A percentile compares a stretch with the other conserved stretches of the same genome.
phyloP scores from a whole-genome alignment of 2,329 filamentous ascomycete genomes.

The Hirsutella minnesotensis region DNA sequence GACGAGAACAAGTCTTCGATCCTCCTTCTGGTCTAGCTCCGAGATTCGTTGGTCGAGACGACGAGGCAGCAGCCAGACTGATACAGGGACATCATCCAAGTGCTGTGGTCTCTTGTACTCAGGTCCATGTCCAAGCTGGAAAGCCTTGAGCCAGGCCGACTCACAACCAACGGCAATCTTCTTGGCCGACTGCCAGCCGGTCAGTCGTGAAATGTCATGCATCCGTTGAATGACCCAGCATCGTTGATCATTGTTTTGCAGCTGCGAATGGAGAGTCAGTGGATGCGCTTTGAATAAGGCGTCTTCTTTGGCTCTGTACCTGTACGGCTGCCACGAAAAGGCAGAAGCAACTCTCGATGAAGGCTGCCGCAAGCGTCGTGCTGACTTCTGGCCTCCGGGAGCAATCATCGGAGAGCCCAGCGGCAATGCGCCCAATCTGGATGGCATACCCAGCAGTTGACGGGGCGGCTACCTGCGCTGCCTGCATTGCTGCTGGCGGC shows the following conservation, averaged over 20 bases:
- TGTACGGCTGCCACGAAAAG: conserved; percentile 79
- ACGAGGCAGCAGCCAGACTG: conserved; percentile 38
- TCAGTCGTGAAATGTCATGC: conserved; percentile 63
- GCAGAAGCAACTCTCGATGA: conserved; percentile 72
- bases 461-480: conserved; percentile 64
- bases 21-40: conserved; percentile 29
- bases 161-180: conserved; percentile 80
- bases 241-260: conserved; percentile 55
- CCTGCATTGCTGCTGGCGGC: conserved; percentile 82
- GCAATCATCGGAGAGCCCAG: conserved; percentile 52
- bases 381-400: conserved; percentile 48
- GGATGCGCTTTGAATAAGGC: not conserved
- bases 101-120: conserved; percentile 47
- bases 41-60: conserved; percentile 40
- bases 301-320: conserved; percentile 23
- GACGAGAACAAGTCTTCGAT: conserved; percentile 43
- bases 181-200: conserved; percentile 75
- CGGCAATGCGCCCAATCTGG: conserved; percentile 68
- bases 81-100: conserved; percentile 20
- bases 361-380: conserved; percentile 65
- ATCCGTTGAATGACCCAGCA: conserved; percentile 67
- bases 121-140: conserved; percentile 61
- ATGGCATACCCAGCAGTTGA: conserved; percentile 62
- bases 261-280: not conserved
- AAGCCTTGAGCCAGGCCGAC: conserved; percentile 67